Conservation (phyloP, 129 eudicot genomes). For the Smallanthus sonchifolius region DNA sequence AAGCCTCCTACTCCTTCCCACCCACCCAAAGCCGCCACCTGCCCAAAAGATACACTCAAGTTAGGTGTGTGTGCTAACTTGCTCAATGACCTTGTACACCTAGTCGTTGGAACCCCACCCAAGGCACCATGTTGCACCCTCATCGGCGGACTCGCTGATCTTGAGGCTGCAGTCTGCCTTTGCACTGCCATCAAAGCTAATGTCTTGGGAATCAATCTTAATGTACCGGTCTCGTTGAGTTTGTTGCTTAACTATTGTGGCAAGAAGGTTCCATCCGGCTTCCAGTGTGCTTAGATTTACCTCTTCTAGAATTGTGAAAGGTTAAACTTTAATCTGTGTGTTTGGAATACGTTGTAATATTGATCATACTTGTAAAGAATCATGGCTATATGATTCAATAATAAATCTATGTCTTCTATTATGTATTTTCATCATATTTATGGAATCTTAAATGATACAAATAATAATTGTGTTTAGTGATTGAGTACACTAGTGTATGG, state of each 20-base stretch:
- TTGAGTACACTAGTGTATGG: background rate
- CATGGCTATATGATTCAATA: slow-evolving; percentile 7
- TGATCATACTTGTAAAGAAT: slow-evolving; percentile 14
- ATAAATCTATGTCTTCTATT: slow-evolving; percentile 6
- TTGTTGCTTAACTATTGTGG: slow-evolving; percentile 45
- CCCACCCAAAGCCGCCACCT: slow-evolving; percentile 19
- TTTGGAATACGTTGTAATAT: background rate
- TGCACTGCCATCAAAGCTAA: slow-evolving; percentile 68
- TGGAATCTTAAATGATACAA: background rate
- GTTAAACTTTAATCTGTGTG: background rate
- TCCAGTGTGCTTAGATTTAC: slow-evolving; percentile 31
- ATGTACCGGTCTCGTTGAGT: slow-evolving; percentile 44
- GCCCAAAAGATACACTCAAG: slow-evolving; percentile 54
- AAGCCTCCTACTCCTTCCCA: background rate
- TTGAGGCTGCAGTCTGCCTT: slow-evolving; percentile 69
- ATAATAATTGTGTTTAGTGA: background rate
- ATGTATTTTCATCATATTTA: background rate
- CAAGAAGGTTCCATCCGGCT: slow-evolving; percentile 43
- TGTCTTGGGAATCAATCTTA: slow-evolving; percentile 49
- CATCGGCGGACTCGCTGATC: slow-evolving; percentile 45
- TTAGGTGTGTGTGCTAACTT: slow-evolving; percentile 50
- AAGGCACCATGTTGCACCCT: slow-evolving; percentile 52
- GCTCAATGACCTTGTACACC: slow-evolving; percentile 27
- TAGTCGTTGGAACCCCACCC: slow-evolving; percentile 43
- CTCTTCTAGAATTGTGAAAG: background rate